phyloP scores from a whole-genome alignment of 2,329 filamentous ascomycete genomes.

The Gaeumannomyces sp. region DNA sequence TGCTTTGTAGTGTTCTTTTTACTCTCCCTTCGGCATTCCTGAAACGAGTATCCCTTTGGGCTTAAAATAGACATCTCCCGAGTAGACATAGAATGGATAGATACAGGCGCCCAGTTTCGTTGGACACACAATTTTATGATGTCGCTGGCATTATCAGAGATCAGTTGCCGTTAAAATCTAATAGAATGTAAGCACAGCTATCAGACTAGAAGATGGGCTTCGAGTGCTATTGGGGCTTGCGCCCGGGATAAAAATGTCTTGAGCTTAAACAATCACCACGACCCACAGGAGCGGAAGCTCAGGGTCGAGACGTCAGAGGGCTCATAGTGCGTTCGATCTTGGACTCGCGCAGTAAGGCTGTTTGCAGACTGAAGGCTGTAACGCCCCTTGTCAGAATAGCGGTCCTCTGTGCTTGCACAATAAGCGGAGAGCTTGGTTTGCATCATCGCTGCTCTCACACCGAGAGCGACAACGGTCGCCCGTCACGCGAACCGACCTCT shows the following conservation, averaged over 20 bases:
- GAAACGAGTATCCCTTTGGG: too few species aligned
- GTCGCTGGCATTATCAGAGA: too few species aligned
- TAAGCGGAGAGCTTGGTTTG: not conserved
- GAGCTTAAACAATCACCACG: conserved; percentile 10
- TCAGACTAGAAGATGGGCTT: not conserved
- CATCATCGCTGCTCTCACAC: not conserved
- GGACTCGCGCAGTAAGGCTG: conserved; percentile 9
- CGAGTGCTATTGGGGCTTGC: not conserved
- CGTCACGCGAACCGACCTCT: not conserved
- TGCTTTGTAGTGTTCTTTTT: not conserved
- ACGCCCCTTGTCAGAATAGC: conserved; percentile 8
- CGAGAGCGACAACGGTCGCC: not conserved
- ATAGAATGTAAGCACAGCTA: not conserved
- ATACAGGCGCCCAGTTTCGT: too few species aligned
- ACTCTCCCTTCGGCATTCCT: not conserved
- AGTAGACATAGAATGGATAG: too few species aligned
- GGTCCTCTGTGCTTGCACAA: not conserved
- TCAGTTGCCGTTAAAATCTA: too few species aligned
- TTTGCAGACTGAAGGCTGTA: conserved; percentile 8
- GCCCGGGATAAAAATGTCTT: not conserved
- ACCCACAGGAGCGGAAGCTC: conserved; percentile 1
- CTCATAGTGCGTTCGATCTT: conserved; percentile 4
- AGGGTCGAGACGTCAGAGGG: conserved; percentile 9
- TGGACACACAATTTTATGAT: too few species aligned
- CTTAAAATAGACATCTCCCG: not conserved